These are phyloP conservation scores for Euphrasia arctica DNA, from an alignment of 305 asterid species.

Conservation along the genomic window DNA sequence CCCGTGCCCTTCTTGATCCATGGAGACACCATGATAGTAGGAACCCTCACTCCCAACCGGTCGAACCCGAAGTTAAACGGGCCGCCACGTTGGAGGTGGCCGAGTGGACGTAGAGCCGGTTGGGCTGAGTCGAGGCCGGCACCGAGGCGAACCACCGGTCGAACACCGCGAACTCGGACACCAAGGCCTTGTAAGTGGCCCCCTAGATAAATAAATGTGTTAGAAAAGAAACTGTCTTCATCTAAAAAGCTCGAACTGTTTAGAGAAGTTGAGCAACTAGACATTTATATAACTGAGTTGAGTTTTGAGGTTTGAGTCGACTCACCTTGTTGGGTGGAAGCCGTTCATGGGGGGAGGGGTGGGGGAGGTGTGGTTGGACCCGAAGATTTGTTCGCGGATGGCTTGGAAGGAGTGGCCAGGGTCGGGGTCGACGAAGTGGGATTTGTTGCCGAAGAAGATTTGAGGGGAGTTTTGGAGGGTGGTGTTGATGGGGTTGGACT, in stretches of 20 bases:
- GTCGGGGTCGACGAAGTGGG: slow-evolving; percentile 89
- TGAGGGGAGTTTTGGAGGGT: slow-evolving; percentile 48
- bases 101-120: slow-evolving; percentile 90
- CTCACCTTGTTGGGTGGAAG: slow-evolving; percentile 57
- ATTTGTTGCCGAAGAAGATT: slow-evolving; percentile 42
- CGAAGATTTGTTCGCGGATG: slow-evolving; percentile 83
- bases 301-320: no score
- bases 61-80: no score
- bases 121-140: slow-evolving; percentile 88
- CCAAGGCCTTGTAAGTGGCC: slow-evolving; percentile 59
- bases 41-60: no score
- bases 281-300: no score
- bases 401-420: slow-evolving; percentile 96
- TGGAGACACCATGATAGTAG: no score
- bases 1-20: no score
- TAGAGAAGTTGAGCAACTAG: no score
- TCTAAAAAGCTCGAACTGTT: no score
- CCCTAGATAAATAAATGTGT: slow-evolving; percentile 36
- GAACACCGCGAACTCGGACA: slow-evolving; percentile 75
- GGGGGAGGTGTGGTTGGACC: slow-evolving; percentile 47
- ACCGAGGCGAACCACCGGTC: slow-evolving; percentile 96
- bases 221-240: no score
- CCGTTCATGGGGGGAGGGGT: slow-evolving; percentile 81
- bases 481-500: slow-evolving; percentile 51
- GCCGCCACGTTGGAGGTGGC: slow-evolving; percentile 61